Evolutionary conservation across 1,284 basidiomycete species (phyloP).

Genomic region (Cystobasidium pallidum): DNA sequence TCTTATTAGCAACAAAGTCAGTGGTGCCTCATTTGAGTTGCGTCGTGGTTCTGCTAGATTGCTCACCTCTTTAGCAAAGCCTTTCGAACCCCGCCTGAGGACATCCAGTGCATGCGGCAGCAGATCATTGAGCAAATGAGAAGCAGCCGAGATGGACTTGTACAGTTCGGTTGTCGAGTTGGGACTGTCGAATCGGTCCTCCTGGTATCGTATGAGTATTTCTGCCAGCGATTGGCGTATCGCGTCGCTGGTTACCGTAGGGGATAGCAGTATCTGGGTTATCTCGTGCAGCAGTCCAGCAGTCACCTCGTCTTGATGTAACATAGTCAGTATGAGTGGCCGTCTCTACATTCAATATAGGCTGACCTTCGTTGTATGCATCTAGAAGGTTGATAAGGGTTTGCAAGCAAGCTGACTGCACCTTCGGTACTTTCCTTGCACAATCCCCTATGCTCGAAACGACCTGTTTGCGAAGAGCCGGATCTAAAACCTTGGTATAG

Average conservation of each 20-base stretch:
- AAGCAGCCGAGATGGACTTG: conserved; percentile 88
- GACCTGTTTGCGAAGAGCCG: conserved; percentile 69
- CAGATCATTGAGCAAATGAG: conserved; percentile 56
- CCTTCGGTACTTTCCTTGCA: conserved; percentile 69
- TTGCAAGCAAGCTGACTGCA: conserved; percentile 68
- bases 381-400: conserved; percentile 28
- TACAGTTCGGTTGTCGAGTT: conserved; percentile 80
- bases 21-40: not conserved
- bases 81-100: conserved; percentile 71
- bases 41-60: not conserved
- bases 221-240: conserved; percentile 2
- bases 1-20: conserved; percentile 57
- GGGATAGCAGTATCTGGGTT: not conserved
- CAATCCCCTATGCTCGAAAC: conserved; percentile 77
- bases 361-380: conserved; percentile 7
- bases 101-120: conserved; percentile 70
- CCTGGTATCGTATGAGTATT: not conserved
- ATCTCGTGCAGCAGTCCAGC: conserved; percentile 4
- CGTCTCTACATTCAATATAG: not conserved
- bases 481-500: conserved; percentile 73
- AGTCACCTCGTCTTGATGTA: conserved; percentile 19
- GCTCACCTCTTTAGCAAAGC: conserved; percentile 70
- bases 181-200: conserved; percentile 69
- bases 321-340: not conserved
- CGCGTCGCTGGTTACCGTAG: not conserved